Conservation (phyloP, 208 protist species). For the Porcisia deanei region DNA sequence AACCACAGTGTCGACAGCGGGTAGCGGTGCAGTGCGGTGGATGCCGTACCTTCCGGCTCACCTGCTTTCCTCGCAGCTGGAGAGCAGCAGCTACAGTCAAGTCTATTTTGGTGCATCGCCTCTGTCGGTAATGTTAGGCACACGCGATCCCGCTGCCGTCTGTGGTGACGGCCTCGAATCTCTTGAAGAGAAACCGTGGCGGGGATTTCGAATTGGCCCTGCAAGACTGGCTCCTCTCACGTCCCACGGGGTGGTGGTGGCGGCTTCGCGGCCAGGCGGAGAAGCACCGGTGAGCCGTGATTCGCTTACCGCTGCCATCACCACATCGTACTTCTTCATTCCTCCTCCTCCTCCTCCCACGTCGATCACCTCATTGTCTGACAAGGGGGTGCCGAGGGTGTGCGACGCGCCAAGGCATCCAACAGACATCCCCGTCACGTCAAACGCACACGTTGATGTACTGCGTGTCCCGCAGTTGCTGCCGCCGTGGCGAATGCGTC, state of each 20-base stretch:
- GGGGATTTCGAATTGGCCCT: slow-evolving; percentile 16
- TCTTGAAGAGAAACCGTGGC: neutral
- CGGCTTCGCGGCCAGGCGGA: neutral
- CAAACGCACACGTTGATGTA: neutral
- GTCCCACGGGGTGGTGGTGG: neutral
- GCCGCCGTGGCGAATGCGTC: slow-evolving; percentile 5
- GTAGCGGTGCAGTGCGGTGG: neutral
- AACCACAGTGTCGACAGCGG: neutral
- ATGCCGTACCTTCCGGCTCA: slow-evolving; percentile 9
- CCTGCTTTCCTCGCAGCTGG: slow-evolving; percentile 5
- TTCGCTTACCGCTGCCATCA: neutral
- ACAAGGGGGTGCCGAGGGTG: neutral
- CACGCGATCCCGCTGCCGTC: neutral
- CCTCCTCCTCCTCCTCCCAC: neutral
- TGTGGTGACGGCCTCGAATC: slow-evolving; percentile 12
- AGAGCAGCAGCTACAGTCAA: neutral
- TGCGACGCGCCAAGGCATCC: neutral
- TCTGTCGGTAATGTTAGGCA: neutral
- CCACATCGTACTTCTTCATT: neutral
- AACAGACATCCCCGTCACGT: neutral
- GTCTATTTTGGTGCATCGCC: neutral
- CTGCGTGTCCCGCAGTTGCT: neutral
- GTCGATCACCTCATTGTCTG: neutral
- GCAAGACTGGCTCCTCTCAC: neutral
- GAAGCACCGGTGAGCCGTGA: neutral